Conservation (phyloP, 164 flowering plant genomes). For the Annona cherimola region DNA sequence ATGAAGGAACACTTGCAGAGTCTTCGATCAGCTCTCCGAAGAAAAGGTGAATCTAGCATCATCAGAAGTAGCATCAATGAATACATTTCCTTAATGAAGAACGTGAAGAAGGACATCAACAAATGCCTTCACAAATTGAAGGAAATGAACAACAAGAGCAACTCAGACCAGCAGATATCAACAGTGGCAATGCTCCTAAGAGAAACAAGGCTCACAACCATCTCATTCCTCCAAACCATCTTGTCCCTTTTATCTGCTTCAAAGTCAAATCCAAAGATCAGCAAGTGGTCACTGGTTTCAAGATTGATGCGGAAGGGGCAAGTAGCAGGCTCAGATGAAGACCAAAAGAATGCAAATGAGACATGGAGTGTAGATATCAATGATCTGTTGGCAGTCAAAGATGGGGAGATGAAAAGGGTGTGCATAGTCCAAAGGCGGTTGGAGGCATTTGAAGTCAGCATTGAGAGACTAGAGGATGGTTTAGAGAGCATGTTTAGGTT, state of each 20-base stretch:
- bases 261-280: slow-evolving; percentile 11
- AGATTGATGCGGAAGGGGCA: slow-evolving; percentile 28
- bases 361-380: slow-evolving; percentile 25
- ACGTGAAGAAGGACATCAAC: slow-evolving; percentile 19
- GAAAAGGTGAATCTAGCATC: slow-evolving; percentile 14
- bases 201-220: slow-evolving; percentile 26
- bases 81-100: slow-evolving; percentile 28
- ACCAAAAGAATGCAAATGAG: slow-evolving; percentile 19
- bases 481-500: slow-evolving; percentile 42
- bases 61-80: slow-evolving; percentile 10
- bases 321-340: slow-evolving; percentile 12
- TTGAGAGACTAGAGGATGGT: slow-evolving; percentile 42
- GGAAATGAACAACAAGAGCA: slow-evolving; percentile 2
- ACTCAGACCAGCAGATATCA: slow-evolving; percentile 9
- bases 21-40: slow-evolving; percentile 28
- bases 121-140: slow-evolving; percentile 21
- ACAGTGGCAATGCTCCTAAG: slow-evolving; percentile 23
- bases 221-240: slow-evolving; percentile 29
- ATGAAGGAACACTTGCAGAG: slow-evolving; percentile 26
- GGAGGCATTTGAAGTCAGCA: slow-evolving; percentile 41
- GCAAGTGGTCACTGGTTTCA: slow-evolving; percentile 34
- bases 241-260: slow-evolving; percentile 25
- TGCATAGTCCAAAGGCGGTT: slow-evolving; percentile 30
- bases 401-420: slow-evolving; percentile 17
- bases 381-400: slow-evolving; percentile 12